Conservation (phyloP, 805 yeast species). For the Candida tibetensis region DNA sequence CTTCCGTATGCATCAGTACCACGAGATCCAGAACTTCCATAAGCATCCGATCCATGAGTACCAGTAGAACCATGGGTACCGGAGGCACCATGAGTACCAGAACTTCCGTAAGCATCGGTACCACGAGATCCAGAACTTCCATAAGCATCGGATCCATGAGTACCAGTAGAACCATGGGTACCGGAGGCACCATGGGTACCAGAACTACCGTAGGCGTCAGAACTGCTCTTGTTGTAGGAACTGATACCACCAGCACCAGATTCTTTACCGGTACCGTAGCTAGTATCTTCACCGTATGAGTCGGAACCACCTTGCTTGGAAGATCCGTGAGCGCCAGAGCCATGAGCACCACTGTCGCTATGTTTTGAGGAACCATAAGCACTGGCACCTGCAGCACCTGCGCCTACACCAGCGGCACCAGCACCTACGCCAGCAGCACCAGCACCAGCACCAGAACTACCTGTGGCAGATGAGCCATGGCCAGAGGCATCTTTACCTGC, state of each 20-base stretch:
- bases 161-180: slow-evolving; percentile 13
- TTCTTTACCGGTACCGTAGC: slow-evolving; percentile 5
- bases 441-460: slow-evolving; percentile 4
- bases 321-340: background rate
- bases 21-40: slow-evolving; percentile 14
- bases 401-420: slow-evolving; percentile 10
- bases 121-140: slow-evolving; percentile 15
- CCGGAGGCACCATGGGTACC: slow-evolving; percentile 8
- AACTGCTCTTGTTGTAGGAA: background rate
- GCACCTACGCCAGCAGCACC: slow-evolving; percentile 12
- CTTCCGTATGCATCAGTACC: slow-evolving; percentile 14
- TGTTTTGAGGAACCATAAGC: slow-evolving; percentile 9
- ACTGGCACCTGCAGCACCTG: slow-evolving; percentile 12
- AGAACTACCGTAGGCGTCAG: background rate
- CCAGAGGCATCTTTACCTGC: slow-evolving; percentile 9
- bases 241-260: background rate
- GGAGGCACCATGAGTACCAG: slow-evolving; percentile 11
- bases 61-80: slow-evolving; percentile 14
- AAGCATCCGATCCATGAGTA: slow-evolving; percentile 12
- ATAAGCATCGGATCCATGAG: slow-evolving; percentile 13
- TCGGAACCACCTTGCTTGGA: background rate
- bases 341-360: slow-evolving; percentile 9
- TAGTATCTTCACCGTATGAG: background rate
- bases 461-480: slow-evolving; percentile 6
- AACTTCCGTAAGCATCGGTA: slow-evolving; percentile 14